Base-by-base conservation (phyloP, 2,329 filamentous ascomycete species). In the Passalora sequoiae region DNA sequence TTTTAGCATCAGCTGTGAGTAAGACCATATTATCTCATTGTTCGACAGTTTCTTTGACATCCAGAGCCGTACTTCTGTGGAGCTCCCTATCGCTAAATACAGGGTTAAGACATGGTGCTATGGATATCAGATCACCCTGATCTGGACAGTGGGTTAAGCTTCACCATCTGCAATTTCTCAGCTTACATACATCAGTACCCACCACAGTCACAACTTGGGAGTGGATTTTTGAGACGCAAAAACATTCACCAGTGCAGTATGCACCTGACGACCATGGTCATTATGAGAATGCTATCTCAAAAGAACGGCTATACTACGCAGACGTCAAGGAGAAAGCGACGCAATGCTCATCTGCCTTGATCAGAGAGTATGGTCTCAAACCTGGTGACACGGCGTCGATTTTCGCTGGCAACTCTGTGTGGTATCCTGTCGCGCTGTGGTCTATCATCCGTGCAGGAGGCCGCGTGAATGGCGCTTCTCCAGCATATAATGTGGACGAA, bases 351-450 rank as follows among this genome's bases (percentile, higher is more conserved):
- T 81, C 78, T 0, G 76, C 76, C 0, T 63, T 84, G n/a, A 68
- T 71, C 5, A 71, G 67, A 36, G 66, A 73, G 8, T 75, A 77
- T 63, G 74, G 70, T 2, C 65, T 83, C 20, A 48, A 68, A 20
- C 54, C 68, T 4, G 74, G 74, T 0, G 69, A 83, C 4, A 77
- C 75, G 0, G 71, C 82, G 1, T 70, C 76, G 0, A 62, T 84
- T 3, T 82, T 81, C 60, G 74, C 73, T 36, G 73, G 73, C 8
- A 84, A 84, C 53, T 77, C 76, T 3, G 74, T 83, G 29, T 83
- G 78, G 78, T 83, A 82, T 41, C 80, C 81, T 0, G 73, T 82
- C 4, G 77, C 76, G 13, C 75, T 83, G 67, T 73, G 78, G 48
- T 72, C 74, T 0, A 71, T 73, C 1, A 65, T 79, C 4, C 69